Conservation (phyloP, 2,329 filamentous ascomycete species). For the Aspergillus unguis region DNA sequence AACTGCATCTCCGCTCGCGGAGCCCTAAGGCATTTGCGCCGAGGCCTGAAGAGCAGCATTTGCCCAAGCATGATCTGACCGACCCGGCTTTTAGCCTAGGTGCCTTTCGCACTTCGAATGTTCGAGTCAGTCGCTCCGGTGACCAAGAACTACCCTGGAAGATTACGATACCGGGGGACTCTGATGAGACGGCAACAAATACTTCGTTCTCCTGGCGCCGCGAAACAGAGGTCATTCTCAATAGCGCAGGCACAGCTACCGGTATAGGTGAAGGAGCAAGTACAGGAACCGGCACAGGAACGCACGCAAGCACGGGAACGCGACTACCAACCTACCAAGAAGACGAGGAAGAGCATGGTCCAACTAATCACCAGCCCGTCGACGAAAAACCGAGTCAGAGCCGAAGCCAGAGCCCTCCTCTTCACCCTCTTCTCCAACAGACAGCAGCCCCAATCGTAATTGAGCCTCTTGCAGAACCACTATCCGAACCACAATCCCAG, state of each 20-base stretch:
- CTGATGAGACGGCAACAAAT: slow-evolving; percentile 9
- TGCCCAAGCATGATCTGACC: slow-evolving; percentile 20
- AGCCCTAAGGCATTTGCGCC: slow-evolving; percentile 31
- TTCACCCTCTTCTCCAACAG: background rate
- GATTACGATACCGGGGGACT: slow-evolving; percentile 32
- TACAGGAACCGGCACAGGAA: too few relatives aligned
- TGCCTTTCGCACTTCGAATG: slow-evolving; percentile 32
- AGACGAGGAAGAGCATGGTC: slow-evolving; percentile 10
- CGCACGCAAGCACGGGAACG: background rate
- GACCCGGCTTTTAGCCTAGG: slow-evolving; percentile 29
- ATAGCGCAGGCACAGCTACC: background rate
- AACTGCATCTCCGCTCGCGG: slow-evolving; percentile 37
- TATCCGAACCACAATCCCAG: background rate
- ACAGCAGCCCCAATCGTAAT: background rate
- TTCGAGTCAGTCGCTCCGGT: slow-evolving; percentile 29
- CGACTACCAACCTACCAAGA: slow-evolving; percentile 19
- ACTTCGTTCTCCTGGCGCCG: slow-evolving; percentile 8
- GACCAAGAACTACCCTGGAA: slow-evolving; percentile 39
- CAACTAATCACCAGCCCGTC: background rate
- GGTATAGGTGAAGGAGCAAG: too few relatives aligned
- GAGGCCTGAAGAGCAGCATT: slow-evolving; percentile 21
- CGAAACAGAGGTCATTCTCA: slow-evolving; percentile 10
- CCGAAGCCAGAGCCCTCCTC: background rate
- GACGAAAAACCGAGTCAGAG: slow-evolving; percentile 10
- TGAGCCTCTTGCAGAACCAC: too few relatives aligned